Evolutionary conservation across 2,329 filamentous ascomycete genomes (phyloP), one percentile per base, ranked within the genome.

Genomic region (Alternaria angustiovoidea): DNA sequence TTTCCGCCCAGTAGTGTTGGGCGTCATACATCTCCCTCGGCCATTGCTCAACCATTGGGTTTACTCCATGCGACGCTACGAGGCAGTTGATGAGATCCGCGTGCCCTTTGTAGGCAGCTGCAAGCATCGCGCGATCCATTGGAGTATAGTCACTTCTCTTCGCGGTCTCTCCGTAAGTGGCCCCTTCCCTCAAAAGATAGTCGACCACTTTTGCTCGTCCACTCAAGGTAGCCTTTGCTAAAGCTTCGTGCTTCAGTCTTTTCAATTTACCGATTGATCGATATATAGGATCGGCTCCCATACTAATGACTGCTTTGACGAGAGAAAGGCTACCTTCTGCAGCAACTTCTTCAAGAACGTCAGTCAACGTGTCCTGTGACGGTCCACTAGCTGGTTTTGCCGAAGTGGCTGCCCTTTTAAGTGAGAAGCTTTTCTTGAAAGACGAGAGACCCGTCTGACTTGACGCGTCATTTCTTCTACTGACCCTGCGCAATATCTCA

Each of bases 31-130:
- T 63, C 22, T 67, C 65, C 22, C 61, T 53, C 18, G 66, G 66
- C 66, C 66, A 69, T 57, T 64, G 64, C 41, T 66, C 65, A 18
- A 57, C 56, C 63, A 66, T 62, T 14, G 64, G 61, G 7, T 69
- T 67, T 7, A 59, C 66, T 6, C 65, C 65, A 47, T 69, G 61
- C 28, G 53, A 54, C 8, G 44, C 48, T n/a, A 69, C 58, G 4
- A 69, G 61, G n/a, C 57, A 61, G 34, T 51, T 53, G 20, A 44
- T 56, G 8, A 67, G 64, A 39, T 69, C 63, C 47, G 54, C 59
- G 9, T 69, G 61, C 9, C 61, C 57, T 30, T 66, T 69, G 42
- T 69, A 69, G 28, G 57, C 59, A 41, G 66, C 64, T 3, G 59
- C 63, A 9, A 69, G 24, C 7, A 69, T 56, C 6, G 53, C 57